Evolutionary conservation across 2,329 filamentous ascomycete genomes (phyloP).

Genomic region (Aspergillus pseudoviridinutans): DNA sequence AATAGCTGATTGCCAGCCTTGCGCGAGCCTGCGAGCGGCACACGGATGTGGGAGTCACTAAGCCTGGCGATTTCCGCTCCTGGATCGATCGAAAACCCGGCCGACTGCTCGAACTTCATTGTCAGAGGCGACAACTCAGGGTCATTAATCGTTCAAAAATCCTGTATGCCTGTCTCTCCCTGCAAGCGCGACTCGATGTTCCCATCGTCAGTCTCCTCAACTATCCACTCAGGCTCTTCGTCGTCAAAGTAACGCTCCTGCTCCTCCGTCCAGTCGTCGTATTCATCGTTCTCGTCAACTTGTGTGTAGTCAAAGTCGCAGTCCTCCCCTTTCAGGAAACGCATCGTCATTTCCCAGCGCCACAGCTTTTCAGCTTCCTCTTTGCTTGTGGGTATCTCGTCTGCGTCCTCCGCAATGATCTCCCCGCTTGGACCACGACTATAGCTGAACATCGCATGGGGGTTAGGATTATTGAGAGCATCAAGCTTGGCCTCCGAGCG

Average conservation of each 20-base stretch:
- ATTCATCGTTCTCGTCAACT: slow-evolving; percentile 69
- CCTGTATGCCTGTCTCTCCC: slow-evolving; percentile 69
- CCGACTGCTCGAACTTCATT: not conserved
- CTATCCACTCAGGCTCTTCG: slow-evolving; percentile 67
- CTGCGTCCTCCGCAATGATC: slow-evolving; percentile 56
- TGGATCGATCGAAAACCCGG: not conserved
- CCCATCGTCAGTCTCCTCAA: slow-evolving; percentile 40
- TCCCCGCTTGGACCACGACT: slow-evolving; percentile 50
- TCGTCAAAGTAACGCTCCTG: slow-evolving; percentile 78
- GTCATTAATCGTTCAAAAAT: slow-evolving; percentile 50
- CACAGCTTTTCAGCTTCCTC: slow-evolving; percentile 67
- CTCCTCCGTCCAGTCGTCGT: slow-evolving; percentile 61
- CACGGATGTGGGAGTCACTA: not conserved
- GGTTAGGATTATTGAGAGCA: slow-evolving; percentile 54
- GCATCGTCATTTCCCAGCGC: slow-evolving; percentile 65
- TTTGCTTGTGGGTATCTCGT: slow-evolving; percentile 55
- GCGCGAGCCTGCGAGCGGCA: too few species aligned
- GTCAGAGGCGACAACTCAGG: not conserved
- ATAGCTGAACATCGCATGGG: slow-evolving; percentile 49
- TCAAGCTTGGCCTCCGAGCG: slow-evolving; percentile 72
- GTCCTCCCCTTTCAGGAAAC: slow-evolving; percentile 73
- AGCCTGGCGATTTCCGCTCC: not conserved
- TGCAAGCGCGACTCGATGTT: slow-evolving; percentile 24
- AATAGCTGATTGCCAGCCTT: not conserved
- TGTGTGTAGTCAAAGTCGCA: slow-evolving; percentile 70